phyloP scores from a whole-genome alignment of 257 asterid species.

The Catharanthus roseus region DNA sequence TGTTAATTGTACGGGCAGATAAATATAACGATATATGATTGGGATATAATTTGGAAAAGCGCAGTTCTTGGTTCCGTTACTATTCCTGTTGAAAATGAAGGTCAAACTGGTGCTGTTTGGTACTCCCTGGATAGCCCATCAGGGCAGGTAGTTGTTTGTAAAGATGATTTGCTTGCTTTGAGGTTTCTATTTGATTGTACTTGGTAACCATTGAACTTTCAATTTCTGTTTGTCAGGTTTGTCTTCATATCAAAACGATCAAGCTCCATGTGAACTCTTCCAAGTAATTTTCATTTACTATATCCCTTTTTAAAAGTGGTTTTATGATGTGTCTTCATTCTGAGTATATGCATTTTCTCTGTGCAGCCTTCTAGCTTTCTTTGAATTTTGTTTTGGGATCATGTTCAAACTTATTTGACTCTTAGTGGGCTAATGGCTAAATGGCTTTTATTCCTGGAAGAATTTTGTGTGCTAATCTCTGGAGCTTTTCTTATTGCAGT shows the following conservation, averaged over 20 bases:
- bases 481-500: slow-evolving; percentile 1
- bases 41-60: slow-evolving; percentile 90
- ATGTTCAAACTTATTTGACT: background rate
- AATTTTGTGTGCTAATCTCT: background rate
- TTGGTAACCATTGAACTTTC: slow-evolving; percentile 7
- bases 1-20: slow-evolving; percentile 51
- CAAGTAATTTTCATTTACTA: slow-evolving; percentile 54
- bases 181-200: background rate
- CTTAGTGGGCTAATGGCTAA: background rate
- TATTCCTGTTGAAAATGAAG: slow-evolving; percentile 60
- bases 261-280: slow-evolving; percentile 45
- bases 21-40: slow-evolving; percentile 70
- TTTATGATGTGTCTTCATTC: too few species aligned
- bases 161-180: slow-evolving; percentile 3
- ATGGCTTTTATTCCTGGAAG: background rate
- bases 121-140: slow-evolving; percentile 68
- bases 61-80: slow-evolving; percentile 80
- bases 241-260: slow-evolving; percentile 67
- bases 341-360: background rate
- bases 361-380: background rate
- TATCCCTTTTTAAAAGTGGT: too few species aligned
- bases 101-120: slow-evolving; percentile 80
- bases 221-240: slow-evolving; percentile 52
- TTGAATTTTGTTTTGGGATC: slow-evolving; percentile 1
- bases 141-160: slow-evolving; percentile 60